Conservation (phyloP, 202 grass and related monocot genomes). For the Zoysia matrella region DNA sequence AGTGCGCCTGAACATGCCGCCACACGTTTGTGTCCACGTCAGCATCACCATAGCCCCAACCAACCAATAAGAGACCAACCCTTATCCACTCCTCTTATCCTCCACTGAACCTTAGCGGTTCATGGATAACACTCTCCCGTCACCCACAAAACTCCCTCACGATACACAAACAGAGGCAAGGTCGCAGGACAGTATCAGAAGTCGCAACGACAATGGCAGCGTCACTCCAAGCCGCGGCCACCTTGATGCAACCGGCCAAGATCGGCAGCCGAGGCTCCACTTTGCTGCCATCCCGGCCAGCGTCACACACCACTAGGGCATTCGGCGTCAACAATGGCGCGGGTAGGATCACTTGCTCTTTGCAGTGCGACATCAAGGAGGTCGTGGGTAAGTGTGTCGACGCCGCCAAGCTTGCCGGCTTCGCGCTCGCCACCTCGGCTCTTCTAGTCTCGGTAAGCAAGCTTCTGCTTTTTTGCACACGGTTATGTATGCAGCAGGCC, state of each 20-base stretch:
- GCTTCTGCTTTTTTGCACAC: neutral
- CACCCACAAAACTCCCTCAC: constrained; percentile 38
- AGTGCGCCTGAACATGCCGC: constrained; percentile 33
- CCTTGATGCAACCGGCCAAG: constrained; percentile 93
- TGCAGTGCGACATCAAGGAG: constrained; percentile 69
- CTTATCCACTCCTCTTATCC: constrained; percentile 82
- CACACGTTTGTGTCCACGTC: constrained; percentile 24
- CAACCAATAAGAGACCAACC: constrained; percentile 60
- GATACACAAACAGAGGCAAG: constrained; percentile 10
- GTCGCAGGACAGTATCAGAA: neutral
- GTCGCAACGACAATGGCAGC: constrained; percentile 61
- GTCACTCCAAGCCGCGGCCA: constrained; percentile 91
- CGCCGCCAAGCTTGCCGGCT: constrained; percentile 84
- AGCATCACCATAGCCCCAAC: constrained; percentile 51
- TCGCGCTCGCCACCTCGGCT: constrained; percentile 87
- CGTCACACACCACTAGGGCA: constrained; percentile 56
- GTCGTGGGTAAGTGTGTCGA: constrained; percentile 65
- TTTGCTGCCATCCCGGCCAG: constrained; percentile 33
- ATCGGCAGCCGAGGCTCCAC: constrained; percentile 53
- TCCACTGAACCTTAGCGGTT: constrained; percentile 21
- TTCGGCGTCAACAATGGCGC: constrained; percentile 51
- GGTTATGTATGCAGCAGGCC: no score
- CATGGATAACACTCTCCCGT: constrained; percentile 53
- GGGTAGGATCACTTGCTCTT: constrained; percentile 65
- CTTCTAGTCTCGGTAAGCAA: constrained; percentile 76